phyloP scores from a whole-genome alignment of 257 asterid genomes.

The Solanum pinnatisectum region DNA sequence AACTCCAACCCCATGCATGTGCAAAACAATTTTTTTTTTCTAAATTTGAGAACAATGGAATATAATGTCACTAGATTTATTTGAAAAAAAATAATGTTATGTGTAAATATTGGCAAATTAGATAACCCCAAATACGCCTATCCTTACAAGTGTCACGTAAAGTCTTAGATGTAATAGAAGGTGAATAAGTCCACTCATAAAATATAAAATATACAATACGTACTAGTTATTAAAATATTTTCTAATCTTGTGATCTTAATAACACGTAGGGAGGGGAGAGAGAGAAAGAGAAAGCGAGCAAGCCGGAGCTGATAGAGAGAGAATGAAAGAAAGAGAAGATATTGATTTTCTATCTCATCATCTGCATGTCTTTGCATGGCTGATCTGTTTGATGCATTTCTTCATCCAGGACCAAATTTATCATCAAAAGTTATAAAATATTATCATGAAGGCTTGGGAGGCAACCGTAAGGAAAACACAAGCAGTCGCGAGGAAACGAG shows the following conservation, averaged over 20 bases:
- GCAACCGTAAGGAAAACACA: slow-evolving; percentile 9
- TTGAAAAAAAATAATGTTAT: not conserved
- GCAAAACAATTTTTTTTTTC: not conserved
- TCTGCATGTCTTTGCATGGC: slow-evolving; percentile 6
- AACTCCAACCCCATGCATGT: not conserved
- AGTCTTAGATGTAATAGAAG: not conserved
- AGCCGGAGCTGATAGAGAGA: slow-evolving; percentile 1
- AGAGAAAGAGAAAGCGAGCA: not conserved
- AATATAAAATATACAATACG: not conserved
- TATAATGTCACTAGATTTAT: not conserved
- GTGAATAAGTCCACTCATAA: not conserved
- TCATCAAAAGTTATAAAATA: not conserved
- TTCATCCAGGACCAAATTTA: not conserved
- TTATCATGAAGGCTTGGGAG: slow-evolving; percentile 9
- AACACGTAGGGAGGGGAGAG: not conserved
- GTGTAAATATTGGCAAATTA: not conserved
- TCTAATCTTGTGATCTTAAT: not conserved
- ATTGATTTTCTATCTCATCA: not conserved
- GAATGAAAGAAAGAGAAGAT: not conserved
- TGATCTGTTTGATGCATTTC: not conserved
- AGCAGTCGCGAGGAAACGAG: slow-evolving; percentile 8
- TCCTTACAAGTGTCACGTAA: not conserved
- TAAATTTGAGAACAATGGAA: not conserved
- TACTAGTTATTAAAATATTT: not conserved
- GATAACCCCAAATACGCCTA: not conserved